phyloP scores from a whole-genome alignment of 129 eudicot species.

The Helichrysum umbraculigerum region DNA sequence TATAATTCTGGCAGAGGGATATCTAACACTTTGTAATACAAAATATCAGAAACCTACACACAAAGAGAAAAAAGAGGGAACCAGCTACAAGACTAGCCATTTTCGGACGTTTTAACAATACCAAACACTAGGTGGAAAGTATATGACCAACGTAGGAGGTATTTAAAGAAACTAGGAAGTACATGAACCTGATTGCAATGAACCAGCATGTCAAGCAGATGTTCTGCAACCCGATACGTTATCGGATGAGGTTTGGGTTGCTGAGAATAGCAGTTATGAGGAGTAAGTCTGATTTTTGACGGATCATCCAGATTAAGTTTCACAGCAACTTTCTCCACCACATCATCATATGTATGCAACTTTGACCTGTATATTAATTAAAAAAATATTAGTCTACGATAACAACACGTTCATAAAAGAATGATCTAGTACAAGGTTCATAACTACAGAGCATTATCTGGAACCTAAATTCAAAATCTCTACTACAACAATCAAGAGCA shows the following conservation, averaged over 20 bases:
- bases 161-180: conserved; percentile 1
- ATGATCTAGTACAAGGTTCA: conserved; percentile 20
- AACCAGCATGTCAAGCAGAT: conserved; percentile 85
- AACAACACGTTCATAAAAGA: conserved; percentile 8
- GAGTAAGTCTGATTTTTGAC: conserved; percentile 88
- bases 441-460: no score
- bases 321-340: conserved; percentile 79
- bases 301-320: conserved; percentile 77
- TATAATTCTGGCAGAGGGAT: no score
- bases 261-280: conserved; percentile 95
- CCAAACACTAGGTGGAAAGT: no score
- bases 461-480: no score
- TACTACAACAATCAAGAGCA: no score
- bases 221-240: conserved; percentile 76
- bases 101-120: no score
- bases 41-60: no score
- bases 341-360: conserved; percentile 83
- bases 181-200: conserved; percentile 82
- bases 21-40: no score
- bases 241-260: conserved; percentile 91
- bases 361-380: conserved; percentile 55
- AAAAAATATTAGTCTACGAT: neutral
- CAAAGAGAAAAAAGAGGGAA: no score
- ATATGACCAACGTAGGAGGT: no score
- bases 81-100: no score